A percentile compares a stretch with the other conserved stretches of the same genome.
Evolutionary conservation across 1,284 basidiomycete genomes (phyloP).

Genomic region (Gomphus bonarii): DNA sequence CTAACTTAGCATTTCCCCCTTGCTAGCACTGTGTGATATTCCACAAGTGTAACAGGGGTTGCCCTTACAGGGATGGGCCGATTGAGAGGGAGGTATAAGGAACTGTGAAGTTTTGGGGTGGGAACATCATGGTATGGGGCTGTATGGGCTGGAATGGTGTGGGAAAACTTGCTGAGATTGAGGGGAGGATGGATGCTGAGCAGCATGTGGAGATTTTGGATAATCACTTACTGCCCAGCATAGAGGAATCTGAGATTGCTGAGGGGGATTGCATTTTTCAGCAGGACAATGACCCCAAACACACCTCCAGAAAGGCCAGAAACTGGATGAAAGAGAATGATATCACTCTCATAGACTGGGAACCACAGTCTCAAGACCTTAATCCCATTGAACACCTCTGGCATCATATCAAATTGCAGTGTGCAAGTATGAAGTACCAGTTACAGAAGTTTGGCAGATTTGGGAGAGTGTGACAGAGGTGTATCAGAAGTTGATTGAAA

Average conservation of each 20-base stretch:
- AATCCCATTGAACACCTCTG: slow-evolving; percentile 30
- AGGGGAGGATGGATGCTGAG: slow-evolving; percentile 23
- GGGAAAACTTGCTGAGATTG: slow-evolving; percentile 16
- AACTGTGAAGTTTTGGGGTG: slow-evolving; percentile 23
- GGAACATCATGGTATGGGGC: slow-evolving; percentile 26
- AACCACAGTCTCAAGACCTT: slow-evolving; percentile 25
- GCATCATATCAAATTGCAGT: slow-evolving; percentile 14
- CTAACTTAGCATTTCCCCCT: too few species aligned
- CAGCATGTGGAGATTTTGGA: slow-evolving; percentile 23
- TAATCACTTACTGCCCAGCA: slow-evolving; percentile 17
- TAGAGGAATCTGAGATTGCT: slow-evolving; percentile 13
- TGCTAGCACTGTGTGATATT: too few species aligned
- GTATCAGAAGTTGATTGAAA: slow-evolving; percentile 17
- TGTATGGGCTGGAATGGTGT: slow-evolving; percentile 22
- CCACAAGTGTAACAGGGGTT: too few species aligned
- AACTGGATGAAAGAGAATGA: slow-evolving; percentile 16
- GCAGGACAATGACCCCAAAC: slow-evolving; percentile 25
- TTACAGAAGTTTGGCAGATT: slow-evolving; percentile 13
- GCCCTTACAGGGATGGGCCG: slow-evolving; percentile 13
- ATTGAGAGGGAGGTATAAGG: slow-evolving; percentile 8
- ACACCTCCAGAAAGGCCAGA: slow-evolving; percentile 14
- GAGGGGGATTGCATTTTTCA: slow-evolving; percentile 22
- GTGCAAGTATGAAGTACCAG: slow-evolving; percentile 13
- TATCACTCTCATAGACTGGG: slow-evolving; percentile 21
- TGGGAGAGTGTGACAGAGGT: slow-evolving; percentile 1